These are phyloP conservation scores for Angophora floribunda DNA, from an alignment of 345 rosid species.

Conservation along the genomic window DNA sequence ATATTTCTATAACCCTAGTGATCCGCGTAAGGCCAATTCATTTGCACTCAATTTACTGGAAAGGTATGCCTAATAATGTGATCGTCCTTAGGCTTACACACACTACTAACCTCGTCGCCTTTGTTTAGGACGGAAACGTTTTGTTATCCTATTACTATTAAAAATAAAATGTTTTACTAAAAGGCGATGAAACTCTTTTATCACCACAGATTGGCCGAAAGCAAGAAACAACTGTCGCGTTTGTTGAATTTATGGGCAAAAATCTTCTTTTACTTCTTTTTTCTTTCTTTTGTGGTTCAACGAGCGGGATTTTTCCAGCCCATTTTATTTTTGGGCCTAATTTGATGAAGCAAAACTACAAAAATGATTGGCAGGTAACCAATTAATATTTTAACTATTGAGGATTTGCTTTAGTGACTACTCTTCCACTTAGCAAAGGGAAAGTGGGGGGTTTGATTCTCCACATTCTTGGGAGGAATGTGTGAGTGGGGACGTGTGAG, in stretches of 20 bases:
- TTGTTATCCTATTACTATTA: background rate
- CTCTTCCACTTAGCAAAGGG: no score
- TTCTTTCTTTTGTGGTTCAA: background rate
- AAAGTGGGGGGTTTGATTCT: no score
- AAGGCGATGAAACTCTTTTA: background rate
- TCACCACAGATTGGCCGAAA: background rate
- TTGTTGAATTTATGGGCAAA: background rate
- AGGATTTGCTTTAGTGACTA: no score
- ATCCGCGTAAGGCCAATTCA: background rate
- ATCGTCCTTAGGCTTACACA: background rate
- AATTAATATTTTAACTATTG: no score
- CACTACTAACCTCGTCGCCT: background rate
- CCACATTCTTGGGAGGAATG: no score
- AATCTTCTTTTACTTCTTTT: background rate
- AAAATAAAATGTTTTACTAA: background rate
- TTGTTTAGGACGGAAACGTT: background rate
- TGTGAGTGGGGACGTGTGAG: no score
- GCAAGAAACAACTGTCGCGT: background rate
- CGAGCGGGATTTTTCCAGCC: background rate
- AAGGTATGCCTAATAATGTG: background rate
- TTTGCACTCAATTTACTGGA: background rate
- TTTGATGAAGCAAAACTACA: background rate
- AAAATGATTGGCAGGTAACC: background rate
- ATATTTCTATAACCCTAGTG: background rate
- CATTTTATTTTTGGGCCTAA: background rate